These are phyloP conservation scores for Globisporangium lucens DNA, from an alignment of 352 stramenopile genomes.

Conservation along the genomic window DNA sequence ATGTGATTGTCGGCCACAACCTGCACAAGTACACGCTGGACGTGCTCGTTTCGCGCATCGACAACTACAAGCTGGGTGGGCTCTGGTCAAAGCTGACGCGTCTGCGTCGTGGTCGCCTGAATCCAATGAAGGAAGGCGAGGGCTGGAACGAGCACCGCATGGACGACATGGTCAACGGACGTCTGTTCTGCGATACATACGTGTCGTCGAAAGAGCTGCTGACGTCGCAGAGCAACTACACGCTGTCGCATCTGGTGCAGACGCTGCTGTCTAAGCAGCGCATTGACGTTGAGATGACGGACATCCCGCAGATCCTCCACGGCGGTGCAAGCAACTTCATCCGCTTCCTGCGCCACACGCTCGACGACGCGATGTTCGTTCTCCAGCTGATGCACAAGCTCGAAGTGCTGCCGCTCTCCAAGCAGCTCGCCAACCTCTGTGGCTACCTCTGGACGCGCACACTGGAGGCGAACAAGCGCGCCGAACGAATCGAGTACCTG, in stretches of 20 bases:
- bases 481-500: constrained; percentile 99
- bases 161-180: constrained; percentile 90
- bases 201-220: constrained; percentile 97
- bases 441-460: constrained; percentile 98
- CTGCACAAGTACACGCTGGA: constrained; percentile 98
- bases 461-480: constrained; percentile 95
- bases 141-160: constrained; percentile 88
- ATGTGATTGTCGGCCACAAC: constrained; percentile 99
- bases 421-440: constrained; percentile 98
- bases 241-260: constrained; percentile 92
- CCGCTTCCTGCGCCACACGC: constrained; percentile 92
- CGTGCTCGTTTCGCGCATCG: constrained; percentile 94
- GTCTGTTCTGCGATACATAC: constrained; percentile 98
- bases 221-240: constrained; percentile 97
- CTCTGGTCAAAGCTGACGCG: constrained; percentile 84
- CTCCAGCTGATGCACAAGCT: constrained; percentile 97
- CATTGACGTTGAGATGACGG: constrained; percentile 93
- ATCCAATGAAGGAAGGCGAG: constrained; percentile 78
- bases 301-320: constrained; percentile 93
- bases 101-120: constrained; percentile 69
- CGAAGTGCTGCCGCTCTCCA: constrained; percentile 97
- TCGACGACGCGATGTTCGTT: constrained; percentile 96
- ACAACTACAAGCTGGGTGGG: constrained; percentile 88
- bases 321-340: constrained; percentile 90
- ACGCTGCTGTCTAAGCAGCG: constrained; percentile 88